Evolutionary conservation across 352 stramenopile species (phyloP), one percentile per base, ranked within the genome.

Genomic region (Phytopythium delawarense): DNA sequence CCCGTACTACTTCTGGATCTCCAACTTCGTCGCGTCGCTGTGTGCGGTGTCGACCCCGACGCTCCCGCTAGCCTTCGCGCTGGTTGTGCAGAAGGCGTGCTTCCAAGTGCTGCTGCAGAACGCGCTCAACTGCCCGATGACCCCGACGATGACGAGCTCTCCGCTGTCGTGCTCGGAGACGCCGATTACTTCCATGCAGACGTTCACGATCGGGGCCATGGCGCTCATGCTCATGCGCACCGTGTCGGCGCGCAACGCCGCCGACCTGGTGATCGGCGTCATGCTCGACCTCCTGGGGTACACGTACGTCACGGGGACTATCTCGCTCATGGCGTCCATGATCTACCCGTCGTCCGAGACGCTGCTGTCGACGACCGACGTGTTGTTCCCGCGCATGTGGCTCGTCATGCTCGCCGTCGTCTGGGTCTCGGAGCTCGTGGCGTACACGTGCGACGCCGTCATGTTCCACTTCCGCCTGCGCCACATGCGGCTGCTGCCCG

Each of bases 361-460:
- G 69, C 86, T 23, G 75, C 75, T 13, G 81, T 88, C 57, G 68
- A 88, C 32, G 76, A 88, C 53, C 69, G 76, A 59, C 1, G 59
- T 79, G 5, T 69, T 79, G 30, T 72, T 73, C 4, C 84, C 84
- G 39, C 79, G 82, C 42, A 87, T 87, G 63, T 64, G 87, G 40
- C 72, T 89, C 25, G 87, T 92, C 12, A 74, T 81, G 46, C 66
- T 92, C 44, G 77, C 89, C 39, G 82, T 92, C 32, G 77, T 92
- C 13, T 92, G 82, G 82, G 76, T 69, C 49, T 91, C 87, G 34
- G 96, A 98, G 72, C 94, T 98, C 0, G 93, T 92, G 46, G 96
- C 94, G 11, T 99, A 98, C 74, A 87, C 59, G 25, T 88, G 79
- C 52, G 73, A 86, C 39, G 72, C 69, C 8, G 51, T 88, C 39